A percentile compares a stretch with the other conserved stretches of the same genome.
These are phyloP conservation scores for Talaromyces islandicus DNA, from an alignment of 2,329 filamentous ascomycete genomes.

Conservation along the genomic window DNA sequence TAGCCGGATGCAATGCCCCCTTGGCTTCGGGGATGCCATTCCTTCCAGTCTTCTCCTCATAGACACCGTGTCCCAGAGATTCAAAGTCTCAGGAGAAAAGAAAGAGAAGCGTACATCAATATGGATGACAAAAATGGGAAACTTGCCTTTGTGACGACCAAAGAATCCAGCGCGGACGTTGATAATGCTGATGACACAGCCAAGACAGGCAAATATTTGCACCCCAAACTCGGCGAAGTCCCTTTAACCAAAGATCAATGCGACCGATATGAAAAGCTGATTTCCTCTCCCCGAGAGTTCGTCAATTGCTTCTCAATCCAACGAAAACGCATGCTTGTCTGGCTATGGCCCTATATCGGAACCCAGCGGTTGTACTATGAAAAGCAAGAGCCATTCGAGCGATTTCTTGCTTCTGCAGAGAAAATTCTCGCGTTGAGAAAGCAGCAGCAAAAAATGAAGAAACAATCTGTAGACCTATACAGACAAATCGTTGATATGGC, in stretches of 20 bases:
- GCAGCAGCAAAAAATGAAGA: not conserved
- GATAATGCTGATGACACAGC: not conserved
- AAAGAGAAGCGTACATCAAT: not conserved
- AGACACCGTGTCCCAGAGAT: too few species aligned
- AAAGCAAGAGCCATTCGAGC: not conserved
- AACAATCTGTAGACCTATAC: not conserved
- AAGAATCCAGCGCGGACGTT: not conserved
- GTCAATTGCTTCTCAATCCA: not conserved
- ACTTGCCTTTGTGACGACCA: not conserved
- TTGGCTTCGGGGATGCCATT: not conserved
- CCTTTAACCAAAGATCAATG: constrained; percentile 2
- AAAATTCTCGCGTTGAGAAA: constrained; percentile 3
- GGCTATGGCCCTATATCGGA: constrained; percentile 1
- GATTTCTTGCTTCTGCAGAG: constrained; percentile 1
- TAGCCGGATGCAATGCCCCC: not conserved
- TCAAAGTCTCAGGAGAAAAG: too few species aligned
- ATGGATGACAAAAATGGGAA: not conserved
- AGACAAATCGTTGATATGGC: not conserved
- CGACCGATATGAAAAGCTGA: not conserved
- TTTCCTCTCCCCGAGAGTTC: not conserved
- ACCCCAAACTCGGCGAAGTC: not conserved
- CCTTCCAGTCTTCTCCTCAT: too few species aligned
- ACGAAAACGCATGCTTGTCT: not conserved
- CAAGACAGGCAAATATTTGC: not conserved
- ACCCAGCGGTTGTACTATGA: not conserved